Evolutionary conservation across 176 grass and related monocot species (phyloP), one percentile per base, ranked within the genome.

Genomic region (Aegilops bicornis): DNA sequence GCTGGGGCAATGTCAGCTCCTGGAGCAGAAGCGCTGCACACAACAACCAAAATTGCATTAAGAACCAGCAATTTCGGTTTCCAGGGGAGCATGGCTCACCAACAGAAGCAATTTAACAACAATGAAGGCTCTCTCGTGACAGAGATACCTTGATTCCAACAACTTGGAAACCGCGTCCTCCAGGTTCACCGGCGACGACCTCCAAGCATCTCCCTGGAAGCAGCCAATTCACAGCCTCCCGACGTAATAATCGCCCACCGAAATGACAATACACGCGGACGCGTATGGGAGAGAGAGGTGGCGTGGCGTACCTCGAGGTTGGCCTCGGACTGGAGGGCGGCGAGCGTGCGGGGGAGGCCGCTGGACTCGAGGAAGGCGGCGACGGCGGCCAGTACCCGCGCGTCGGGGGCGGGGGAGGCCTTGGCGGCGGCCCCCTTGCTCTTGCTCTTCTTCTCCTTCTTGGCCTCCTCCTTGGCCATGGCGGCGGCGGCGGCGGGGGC

Each of bases 351-450:
- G 54, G 83, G 73, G 85, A 96, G 91, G 16, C 90, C 90, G 36
- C 82, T 89, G 48, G 76, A 68, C 76, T 96, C 87, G 69, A 98
- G 89, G 79, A 98, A 98, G 17, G 88, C 85, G 0, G 93, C 93
- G 78, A 98, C 90, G 56, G 93, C 87, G 89, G 81, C 79, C 23
- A 98, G 77, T 29, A 94, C 91, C 47, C 80, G 54, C n/a, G 56
- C 30, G 30, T 27, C 75, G 20, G 31, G 35, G 31, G 65, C 24
- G 11, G 84, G 30, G 12, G 80, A 37, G 14, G 30, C 43, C 84
- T 88, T 88, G 42, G 81, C 50, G 17, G 63, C 85, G 85, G 62
- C 79, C 59, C 69, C 59, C 81, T 88, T 86, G 50, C 43, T 76
- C 86, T 91, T 92, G 90, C 88, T 82, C 83, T 59, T 73, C 74